Base-by-base conservation (phyloP, 2,329 filamentous ascomycete genomes). In the Colletotrichum gloeosporioides region DNA sequence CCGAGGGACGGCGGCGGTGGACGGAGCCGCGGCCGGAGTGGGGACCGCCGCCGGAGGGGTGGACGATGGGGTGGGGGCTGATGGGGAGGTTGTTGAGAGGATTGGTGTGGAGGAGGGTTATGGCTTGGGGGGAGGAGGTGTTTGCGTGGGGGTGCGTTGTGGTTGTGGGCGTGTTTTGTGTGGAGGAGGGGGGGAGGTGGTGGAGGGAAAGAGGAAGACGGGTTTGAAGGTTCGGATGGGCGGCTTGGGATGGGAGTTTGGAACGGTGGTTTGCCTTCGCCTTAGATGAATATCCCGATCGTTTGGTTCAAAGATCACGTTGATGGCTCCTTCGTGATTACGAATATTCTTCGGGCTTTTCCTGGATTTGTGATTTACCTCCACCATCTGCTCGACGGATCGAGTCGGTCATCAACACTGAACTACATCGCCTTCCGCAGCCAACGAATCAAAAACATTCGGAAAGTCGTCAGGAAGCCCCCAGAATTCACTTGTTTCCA, bases 71-170 rank as follows among this genome's bases (percentile, higher is more conserved):
- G 3, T 44, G 70, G 31, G 15, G 7, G 70, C 22, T 69, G 22
- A 73, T 63, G n/a, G 63, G 59, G 25, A 12, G 36, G 36, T 8
- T 62, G 9, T 6, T 74, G 36, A 13, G 65, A 55, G 10, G 16
- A 15, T 39, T 31, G 65, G 39, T 75, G 18, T 18, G 16, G 8
- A 36, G 36, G 61, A 61, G 61, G 61, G 3, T 75, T 1, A 4
- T 22, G 36, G 61, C 10, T 13, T 62, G 63, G 65, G 53, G 31
- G 27, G 70, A 27, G 34, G 57, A 62, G 65, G 18, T 57, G 16
- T 66, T 75, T 39, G 29, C 71, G 18, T 71, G 75, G 75, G 65
- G 61, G 4, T 16, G 70, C 8, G 10, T 75, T 4, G 55, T 57
- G 7, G 32, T 8, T 18, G 16, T 31, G n/a, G 57, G 15, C 6